Evolutionary conservation across 345 rosid genomes (phyloP), one percentile per base, ranked within the genome.

Genomic region (Balakata baccata): DNA sequence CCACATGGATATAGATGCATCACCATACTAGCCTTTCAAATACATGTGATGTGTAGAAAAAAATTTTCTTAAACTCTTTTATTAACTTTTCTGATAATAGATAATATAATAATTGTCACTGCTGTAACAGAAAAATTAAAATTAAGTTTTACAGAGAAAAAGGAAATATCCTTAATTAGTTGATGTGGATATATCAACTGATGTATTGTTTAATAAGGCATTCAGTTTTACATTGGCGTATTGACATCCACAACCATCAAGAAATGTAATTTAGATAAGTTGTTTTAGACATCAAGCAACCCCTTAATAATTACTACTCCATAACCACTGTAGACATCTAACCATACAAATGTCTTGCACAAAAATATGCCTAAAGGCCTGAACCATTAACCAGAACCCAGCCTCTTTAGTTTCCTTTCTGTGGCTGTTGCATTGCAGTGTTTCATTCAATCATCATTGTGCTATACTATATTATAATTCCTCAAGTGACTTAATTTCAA

Each of bases 21-120:
- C 67, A 77, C 51, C 65, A 83, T 11, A 80, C 20, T 10, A 54
- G 45, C n/a, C 74, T 66, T 75, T 57, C 5, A 61, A 69, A 74
- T 68, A 37, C 37, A 25, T 49, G 57, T 37, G 43, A 58, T 66
- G 18, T 17, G n/a, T 53, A 37, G 54, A 60, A 38, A 79, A 52
- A 23, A 77, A 25, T 25, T 65, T 61, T 18, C 78, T 34, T 29
- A 29, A 1, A 29, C 34, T 29, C 34, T 29, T 29, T 23, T 2
- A 37, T 11, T 46, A 51, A 65, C 25, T n/a, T 63, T 16, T 37
- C 59, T 39, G 29, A 37, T 60, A 68, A 29, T 39, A 53, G 45
- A 23, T 6, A 39, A 65, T 46, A 69, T 6, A 51, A 23, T 60
- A 18, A 67, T 56, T 41, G 25, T 50, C 18, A 65, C 41, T 12